Evolutionary conservation across 371 early-diverging fungal species (phyloP), one percentile per base, ranked within the genome.

Genomic region (Blastocladiella emersonii): DNA sequence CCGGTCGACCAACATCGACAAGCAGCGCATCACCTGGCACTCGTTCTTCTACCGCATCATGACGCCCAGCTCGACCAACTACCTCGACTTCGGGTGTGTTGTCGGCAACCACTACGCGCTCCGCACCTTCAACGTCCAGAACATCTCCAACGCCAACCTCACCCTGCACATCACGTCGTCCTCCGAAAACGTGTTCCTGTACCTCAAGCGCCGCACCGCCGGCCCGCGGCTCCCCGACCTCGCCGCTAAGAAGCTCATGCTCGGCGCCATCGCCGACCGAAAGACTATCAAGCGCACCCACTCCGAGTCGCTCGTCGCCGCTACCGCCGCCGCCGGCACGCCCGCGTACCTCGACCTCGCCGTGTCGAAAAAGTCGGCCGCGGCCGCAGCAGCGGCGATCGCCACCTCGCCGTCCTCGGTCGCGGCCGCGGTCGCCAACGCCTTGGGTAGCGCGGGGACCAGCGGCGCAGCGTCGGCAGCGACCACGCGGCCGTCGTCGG

Each of bases 11-110:
- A 95, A 98, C 68, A 88, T 97, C 56, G 98, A 98, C 76, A 89
- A 89, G 66, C 89, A 94, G 65, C 79, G 93, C 19, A 91, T 98
- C 45, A 93, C 96, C 0, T 96, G 92, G 69, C 98, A 98, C 70
- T 93, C 95, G 10, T 70, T 96, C 25, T 95, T 94, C 64, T 98
- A 98, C 74, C 84, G 92, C 59, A 91, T 94, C 13, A 74, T 94
- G n/a, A 92, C 90, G 8, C 84, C 90, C 1, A 81, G 82, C 25
- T 89, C 89, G 39, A 85, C 95, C 34, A 94, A 95, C 71, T 97
- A 90, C 74, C 69, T 98, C 61, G 96, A 98, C 68, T 95, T 91
- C 71, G 97, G 97, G 0, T 70, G 84, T 0, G 88, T 89, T 1
- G 83, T 92, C 10, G 67, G 91, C 41, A 92, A 93, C 66, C 81